Evolutionary conservation across 2,329 filamentous ascomycete genomes (phyloP).

Genomic region (Fusarium acutatum): DNA sequence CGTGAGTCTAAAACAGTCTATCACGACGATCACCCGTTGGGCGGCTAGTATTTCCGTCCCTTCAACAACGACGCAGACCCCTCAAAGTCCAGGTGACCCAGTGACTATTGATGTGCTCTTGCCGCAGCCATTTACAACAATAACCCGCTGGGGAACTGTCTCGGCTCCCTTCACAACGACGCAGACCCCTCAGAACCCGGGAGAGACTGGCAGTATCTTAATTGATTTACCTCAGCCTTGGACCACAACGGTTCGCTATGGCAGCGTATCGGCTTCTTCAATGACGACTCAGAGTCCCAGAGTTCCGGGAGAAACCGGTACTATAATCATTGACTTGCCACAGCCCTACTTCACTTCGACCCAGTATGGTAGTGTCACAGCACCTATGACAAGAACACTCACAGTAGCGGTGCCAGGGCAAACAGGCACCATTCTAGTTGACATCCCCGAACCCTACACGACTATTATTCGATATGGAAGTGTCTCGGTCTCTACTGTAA

Average conservation of each 20-base stretch:
- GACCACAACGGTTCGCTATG: not conserved
- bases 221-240: slow-evolving; percentile 2
- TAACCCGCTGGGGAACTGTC: not conserved
- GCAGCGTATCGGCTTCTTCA: not conserved
- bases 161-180: not conserved
- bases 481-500: not conserved
- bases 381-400: not conserved
- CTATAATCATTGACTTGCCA: not conserved
- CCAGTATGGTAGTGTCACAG: not conserved
- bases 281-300: not conserved
- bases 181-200: not conserved
- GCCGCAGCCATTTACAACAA: too few relatives aligned
- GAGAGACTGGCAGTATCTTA: not conserved
- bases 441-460: slow-evolving; percentile 4
- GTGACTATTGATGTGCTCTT: too few relatives aligned
- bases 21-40: too few relatives aligned
- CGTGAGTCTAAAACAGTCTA: too few relatives aligned
- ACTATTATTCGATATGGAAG: not conserved
- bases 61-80: too few relatives aligned
- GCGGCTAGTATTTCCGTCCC: too few relatives aligned
- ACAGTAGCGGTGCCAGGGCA: not conserved
- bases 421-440: not conserved
- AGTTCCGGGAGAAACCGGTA: not conserved
- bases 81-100: too few relatives aligned
- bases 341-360: not conserved